These are phyloP conservation scores for Calycina marina DNA, from an alignment of 2,329 filamentous ascomycete genomes.

Conservation along the genomic window DNA sequence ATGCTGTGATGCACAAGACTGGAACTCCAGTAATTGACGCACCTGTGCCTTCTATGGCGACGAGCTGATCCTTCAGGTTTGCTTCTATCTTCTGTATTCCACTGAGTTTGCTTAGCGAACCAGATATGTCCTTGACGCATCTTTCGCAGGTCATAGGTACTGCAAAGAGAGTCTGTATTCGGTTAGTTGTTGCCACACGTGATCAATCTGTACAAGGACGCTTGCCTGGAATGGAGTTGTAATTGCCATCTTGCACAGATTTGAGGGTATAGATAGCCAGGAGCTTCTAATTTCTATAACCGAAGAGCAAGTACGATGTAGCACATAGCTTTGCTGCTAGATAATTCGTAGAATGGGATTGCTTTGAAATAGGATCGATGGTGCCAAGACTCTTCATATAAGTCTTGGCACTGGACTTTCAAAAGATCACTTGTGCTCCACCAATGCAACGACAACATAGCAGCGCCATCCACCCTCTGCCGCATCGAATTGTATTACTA, in stretches of 20 bases:
- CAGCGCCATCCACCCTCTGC: no score
- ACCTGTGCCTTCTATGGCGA: constrained; percentile 75
- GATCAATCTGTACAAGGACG: constrained; percentile 6
- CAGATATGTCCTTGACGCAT: constrained; percentile 78
- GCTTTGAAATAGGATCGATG: no score
- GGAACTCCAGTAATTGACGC: constrained; percentile 19
- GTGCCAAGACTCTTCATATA: no score
- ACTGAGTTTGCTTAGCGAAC: constrained; percentile 58
- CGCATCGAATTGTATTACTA: no score
- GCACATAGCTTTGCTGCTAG: no score
- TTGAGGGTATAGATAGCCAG: neutral
- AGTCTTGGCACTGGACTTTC: no score
- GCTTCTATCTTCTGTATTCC: constrained; percentile 75
- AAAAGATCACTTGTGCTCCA: no score
- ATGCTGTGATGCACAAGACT: constrained; percentile 1
- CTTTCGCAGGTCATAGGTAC: constrained; percentile 84
- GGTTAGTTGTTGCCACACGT: constrained; percentile 14
- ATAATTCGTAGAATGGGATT: no score
- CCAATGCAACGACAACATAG: no score
- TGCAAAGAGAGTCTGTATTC: constrained; percentile 69
- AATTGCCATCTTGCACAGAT: constrained; percentile 17
- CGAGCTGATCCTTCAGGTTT: constrained; percentile 67
- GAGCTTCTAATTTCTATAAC: no score
- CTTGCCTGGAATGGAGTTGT: constrained; percentile 23
- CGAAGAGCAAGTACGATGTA: no score